phyloP scores from a whole-genome alignment of 179 eudicot species.

The Patellifolia procumbens region DNA sequence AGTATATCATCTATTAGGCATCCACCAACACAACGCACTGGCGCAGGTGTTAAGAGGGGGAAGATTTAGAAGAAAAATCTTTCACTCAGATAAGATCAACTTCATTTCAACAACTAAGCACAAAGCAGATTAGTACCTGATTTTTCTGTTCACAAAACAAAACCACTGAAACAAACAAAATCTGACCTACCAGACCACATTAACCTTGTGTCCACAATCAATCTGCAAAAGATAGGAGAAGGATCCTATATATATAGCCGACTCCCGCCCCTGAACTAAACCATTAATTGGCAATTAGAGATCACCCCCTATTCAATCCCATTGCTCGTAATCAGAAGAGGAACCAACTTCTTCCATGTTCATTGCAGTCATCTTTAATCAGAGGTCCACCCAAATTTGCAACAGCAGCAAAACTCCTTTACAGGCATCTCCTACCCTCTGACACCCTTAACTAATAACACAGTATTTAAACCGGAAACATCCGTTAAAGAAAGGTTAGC shows the following conservation, averaged over 20 bases:
- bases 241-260: not conserved
- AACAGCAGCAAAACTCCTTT: constrained; percentile 14
- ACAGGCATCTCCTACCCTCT: constrained; percentile 5
- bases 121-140: too few species aligned
- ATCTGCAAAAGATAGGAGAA: not conserved
- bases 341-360: constrained; percentile 12
- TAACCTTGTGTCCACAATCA: not conserved
- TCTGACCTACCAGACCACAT: not conserved
- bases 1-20: too few species aligned
- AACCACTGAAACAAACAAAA: not conserved
- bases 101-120: constrained; percentile 1
- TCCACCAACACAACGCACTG: not conserved
- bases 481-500: not conserved
- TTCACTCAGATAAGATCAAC: not conserved
- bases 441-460: not conserved
- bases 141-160: not conserved
- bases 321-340: not conserved
- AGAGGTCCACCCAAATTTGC: constrained; percentile 2
- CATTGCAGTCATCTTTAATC: not conserved
- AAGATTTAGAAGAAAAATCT: not conserved
- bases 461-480: not conserved
- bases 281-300: not conserved
- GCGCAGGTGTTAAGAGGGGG: not conserved
- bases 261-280: not conserved
- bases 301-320: not conserved